Conservation (phyloP, 306 rosid species). For the Corylus americana region DNA sequence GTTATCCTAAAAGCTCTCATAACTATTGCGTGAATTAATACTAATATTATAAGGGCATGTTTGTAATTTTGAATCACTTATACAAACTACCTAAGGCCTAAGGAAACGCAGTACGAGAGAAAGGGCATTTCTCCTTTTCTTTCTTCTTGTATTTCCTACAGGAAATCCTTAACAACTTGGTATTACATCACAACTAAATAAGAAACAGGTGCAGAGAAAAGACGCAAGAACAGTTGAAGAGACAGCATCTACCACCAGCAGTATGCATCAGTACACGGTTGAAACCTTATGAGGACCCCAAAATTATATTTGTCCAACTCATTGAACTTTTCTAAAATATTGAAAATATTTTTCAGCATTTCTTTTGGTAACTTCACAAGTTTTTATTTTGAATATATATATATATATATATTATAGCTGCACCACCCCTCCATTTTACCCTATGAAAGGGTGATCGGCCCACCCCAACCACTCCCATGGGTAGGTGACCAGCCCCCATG, state of each 20-base stretch:
- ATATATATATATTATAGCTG: no score
- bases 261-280: not conserved
- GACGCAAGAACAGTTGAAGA: not conserved
- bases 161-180: not conserved
- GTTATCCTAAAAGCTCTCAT: no score
- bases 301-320: not conserved
- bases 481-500: no score
- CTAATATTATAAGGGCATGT: not conserved
- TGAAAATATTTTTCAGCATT: no score
- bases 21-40: not conserved
- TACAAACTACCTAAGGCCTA: constrained; percentile 1
- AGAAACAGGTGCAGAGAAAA: not conserved
- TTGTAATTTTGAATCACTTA: not conserved
- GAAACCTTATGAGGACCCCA: no score
- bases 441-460: no score
- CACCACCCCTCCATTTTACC: no score
- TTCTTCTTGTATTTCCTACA: not conserved
- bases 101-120: not conserved
- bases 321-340: not conserved
- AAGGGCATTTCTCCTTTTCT: not conserved
- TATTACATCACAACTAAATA: not conserved
- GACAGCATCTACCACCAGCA: not conserved
- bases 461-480: no score
- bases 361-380: no score
- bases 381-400: no score